Conservation (phyloP, 768 basidiomycete genomes). For the Favolaschia claudopus region DNA sequence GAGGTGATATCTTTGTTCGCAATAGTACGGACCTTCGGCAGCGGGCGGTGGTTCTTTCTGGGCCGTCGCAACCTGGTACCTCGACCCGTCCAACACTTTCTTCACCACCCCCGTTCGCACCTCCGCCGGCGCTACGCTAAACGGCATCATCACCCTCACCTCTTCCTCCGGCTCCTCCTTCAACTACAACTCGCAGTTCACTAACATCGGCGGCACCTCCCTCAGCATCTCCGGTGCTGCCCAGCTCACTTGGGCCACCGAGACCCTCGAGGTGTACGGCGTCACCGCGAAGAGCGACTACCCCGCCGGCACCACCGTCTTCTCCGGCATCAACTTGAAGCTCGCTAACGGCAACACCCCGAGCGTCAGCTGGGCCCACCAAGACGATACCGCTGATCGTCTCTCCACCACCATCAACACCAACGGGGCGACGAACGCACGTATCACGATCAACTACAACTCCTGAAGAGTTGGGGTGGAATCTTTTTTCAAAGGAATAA, state of each 20-base stretch:
- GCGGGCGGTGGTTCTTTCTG: constrained; percentile 12
- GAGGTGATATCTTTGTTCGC: not conserved
- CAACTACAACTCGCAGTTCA: constrained; percentile 1
- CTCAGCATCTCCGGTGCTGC: not conserved
- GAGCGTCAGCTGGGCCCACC: not conserved
- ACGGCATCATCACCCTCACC: constrained; percentile 7
- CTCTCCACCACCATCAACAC: not conserved
- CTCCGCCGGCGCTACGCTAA: not conserved
- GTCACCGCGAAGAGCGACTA: not conserved
- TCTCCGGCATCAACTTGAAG: constrained; percentile 3
- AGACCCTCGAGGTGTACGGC: constrained; percentile 7
- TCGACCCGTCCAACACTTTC: not conserved
- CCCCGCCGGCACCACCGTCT: constrained; percentile 7
- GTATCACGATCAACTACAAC: constrained; percentile 9
- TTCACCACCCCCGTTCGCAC: not conserved
- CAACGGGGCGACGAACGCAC: constrained; percentile 3
- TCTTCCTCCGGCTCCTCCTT: not conserved
- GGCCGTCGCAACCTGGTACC: constrained; percentile 2
- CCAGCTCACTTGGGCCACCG: constrained; percentile 6
- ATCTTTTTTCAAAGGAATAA: no score
- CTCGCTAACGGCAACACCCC: not conserved
- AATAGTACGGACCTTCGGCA: not conserved
- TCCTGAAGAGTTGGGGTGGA: no score
- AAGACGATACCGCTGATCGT: not conserved
- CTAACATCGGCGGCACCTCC: not conserved